Evolutionary conservation across 2,329 filamentous ascomycete species (phyloP).

Genomic region (Diaporthe velutina): DNA sequence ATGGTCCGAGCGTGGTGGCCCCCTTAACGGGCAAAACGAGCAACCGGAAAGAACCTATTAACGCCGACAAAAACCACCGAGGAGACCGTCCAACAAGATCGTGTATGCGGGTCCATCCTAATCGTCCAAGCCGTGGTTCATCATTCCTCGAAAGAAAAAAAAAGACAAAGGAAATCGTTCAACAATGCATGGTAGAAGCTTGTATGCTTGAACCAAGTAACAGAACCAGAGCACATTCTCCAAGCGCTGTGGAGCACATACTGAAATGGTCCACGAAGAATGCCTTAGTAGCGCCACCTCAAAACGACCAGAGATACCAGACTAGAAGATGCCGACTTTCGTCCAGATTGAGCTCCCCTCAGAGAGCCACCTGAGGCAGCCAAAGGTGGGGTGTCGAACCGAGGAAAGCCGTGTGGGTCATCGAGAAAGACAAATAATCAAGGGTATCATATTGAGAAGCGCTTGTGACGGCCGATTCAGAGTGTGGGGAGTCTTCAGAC

Average conservation of each 20-base stretch:
- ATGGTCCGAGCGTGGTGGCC: constrained; percentile 28
- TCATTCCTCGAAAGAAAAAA: constrained; percentile 9
- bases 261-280: constrained; percentile 34
- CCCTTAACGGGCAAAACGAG: constrained; percentile 35
- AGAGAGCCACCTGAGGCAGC: constrained; percentile 2
- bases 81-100: constrained; percentile 31
- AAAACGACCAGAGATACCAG: constrained; percentile 34
- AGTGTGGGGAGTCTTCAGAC: constrained; percentile 22
- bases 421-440: constrained; percentile 29
- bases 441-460: constrained; percentile 33
- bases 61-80: constrained; percentile 37
- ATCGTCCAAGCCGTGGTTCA: constrained; percentile 30
- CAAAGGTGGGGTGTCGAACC: constrained; percentile 15
- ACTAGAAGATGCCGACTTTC: constrained; percentile 35
- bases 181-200: constrained; percentile 39
- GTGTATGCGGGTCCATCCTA: constrained; percentile 29
- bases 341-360: constrained; percentile 1
- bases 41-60: constrained; percentile 39
- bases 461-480: constrained; percentile 22
- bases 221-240: constrained; percentile 30
- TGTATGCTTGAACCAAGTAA: constrained; percentile 36
- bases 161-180: constrained; percentile 30
- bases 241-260: constrained; percentile 20
- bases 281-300: constrained; percentile 33
- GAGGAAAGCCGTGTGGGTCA: constrained; percentile 6